These are phyloP conservation scores for Fragaria ananassa DNA, from an alignment of 306 rosid species.

Conservation along the genomic window DNA sequence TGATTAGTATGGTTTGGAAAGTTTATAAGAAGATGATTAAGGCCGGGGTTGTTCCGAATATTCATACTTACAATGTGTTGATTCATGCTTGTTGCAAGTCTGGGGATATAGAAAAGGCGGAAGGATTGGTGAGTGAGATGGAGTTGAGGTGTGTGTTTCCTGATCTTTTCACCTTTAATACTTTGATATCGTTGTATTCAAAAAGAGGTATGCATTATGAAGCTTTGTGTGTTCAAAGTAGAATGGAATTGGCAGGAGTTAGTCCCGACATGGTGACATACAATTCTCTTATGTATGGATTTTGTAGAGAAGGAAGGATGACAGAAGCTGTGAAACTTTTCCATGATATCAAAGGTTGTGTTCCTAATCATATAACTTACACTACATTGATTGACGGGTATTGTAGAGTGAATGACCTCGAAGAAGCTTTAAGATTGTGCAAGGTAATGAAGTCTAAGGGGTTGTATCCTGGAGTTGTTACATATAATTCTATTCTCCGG, in stretches of 20 bases:
- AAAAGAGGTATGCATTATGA: constrained; percentile 77
- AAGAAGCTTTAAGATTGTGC: constrained; percentile 59
- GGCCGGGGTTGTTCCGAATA: constrained; percentile 55
- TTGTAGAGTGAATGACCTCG: constrained; percentile 62
- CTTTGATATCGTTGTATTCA: constrained; percentile 71
- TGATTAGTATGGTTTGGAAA: constrained; percentile 69
- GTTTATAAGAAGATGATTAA: constrained; percentile 53
- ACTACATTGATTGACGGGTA: constrained; percentile 83
- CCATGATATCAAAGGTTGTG: constrained; percentile 52
- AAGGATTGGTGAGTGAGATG: constrained; percentile 62
- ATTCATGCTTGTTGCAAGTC: constrained; percentile 82
- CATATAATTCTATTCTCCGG: constrained; percentile 75
- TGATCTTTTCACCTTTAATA: constrained; percentile 78
- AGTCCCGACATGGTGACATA: constrained; percentile 67
- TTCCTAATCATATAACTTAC: constrained; percentile 71
- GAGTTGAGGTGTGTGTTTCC: constrained; percentile 56
- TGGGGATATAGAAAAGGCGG: constrained; percentile 68
- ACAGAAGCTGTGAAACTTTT: constrained; percentile 77
- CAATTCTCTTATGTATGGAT: constrained; percentile 77
- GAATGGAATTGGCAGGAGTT: constrained; percentile 78
- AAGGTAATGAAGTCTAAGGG: constrained; percentile 69
- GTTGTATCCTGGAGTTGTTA: constrained; percentile 68
- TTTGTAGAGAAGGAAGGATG: constrained; percentile 82
- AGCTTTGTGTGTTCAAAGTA: constrained; percentile 64
- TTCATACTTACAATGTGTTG: constrained; percentile 69